Evolutionary conservation across 176 grass and related monocot species (phyloP).

Genomic region (Raddia guianensis): DNA sequence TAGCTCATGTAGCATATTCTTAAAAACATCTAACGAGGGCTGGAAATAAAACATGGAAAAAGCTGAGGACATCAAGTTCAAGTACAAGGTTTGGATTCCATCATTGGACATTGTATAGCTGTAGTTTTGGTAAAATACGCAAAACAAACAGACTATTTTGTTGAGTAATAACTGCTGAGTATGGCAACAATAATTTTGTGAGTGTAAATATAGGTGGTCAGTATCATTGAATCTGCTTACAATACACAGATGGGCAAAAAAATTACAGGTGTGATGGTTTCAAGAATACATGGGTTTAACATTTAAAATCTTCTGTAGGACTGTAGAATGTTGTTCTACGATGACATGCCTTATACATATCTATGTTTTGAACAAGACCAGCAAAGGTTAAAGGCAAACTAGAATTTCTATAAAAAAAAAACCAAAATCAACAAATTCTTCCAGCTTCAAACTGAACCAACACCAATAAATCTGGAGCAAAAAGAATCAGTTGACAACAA

Average conservation of each 20-base stretch:
- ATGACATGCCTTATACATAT: not conserved
- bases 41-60: conserved; percentile 41
- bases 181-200: conserved; percentile 1
- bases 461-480: not conserved
- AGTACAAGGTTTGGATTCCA: conserved; percentile 5
- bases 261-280: not conserved
- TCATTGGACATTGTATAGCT: not conserved
- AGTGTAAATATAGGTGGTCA: not conserved
- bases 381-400: not conserved
- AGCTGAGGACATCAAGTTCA: conserved; percentile 11
- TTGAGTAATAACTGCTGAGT: not conserved
- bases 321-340: not conserved
- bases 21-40: conserved; percentile 84
- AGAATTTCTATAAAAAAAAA: not conserved
- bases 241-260: not conserved
- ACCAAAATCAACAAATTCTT: not conserved
- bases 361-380: not conserved
- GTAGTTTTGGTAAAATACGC: not conserved
- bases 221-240: not conserved
- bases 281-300: not conserved
- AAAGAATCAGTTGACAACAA: conserved; percentile 19
- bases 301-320: not conserved
- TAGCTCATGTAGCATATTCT: conserved; percentile 84
- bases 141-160: not conserved
- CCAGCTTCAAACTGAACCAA: conserved; percentile 7